Evolutionary conservation across 1,139 yeast genomes (phyloP).

Genomic region (Candida neerlandica): DNA sequence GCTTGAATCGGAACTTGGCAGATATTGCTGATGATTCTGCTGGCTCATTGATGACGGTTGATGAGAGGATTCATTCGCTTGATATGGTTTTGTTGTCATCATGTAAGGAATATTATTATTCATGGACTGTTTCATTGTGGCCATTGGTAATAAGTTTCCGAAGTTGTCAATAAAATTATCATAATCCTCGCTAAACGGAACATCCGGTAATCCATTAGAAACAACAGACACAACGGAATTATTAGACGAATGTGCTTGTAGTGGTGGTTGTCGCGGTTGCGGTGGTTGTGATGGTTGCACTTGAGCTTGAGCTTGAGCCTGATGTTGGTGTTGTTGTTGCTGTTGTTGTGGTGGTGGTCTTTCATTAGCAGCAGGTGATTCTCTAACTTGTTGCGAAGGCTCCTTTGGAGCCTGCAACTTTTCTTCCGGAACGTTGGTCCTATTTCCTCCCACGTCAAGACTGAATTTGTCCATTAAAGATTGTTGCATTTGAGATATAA

Average conservation of each 20-base stretch:
- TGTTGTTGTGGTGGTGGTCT: constrained; percentile 1
- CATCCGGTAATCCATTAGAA: neutral
- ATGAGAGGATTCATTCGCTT: neutral
- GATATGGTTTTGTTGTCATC: constrained; percentile 9
- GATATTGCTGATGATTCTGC: constrained; percentile 1
- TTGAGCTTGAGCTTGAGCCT: neutral
- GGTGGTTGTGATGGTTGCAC: neutral
- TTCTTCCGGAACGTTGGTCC: neutral
- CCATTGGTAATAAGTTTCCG: constrained; percentile 15
- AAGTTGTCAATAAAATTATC: constrained; percentile 17
- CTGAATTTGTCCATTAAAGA: constrained; percentile 15
- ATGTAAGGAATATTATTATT: constrained; percentile 9
- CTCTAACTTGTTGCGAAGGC: neutral
- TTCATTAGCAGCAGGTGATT: neutral
- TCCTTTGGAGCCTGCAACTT: neutral
- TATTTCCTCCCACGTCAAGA: constrained; percentile 14
- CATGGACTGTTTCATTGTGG: constrained; percentile 11
- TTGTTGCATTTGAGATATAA: constrained; percentile 16
- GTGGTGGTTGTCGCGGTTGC: neutral
- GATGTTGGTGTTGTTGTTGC: constrained; percentile 3
- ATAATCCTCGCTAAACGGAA: constrained; percentile 16
- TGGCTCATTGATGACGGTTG: neutral
- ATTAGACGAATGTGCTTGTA: neutral
- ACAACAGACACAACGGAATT: neutral
- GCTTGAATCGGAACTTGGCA: constrained; percentile 6